phyloP scores from a whole-genome alignment of 1,284 basidiomycete species.

The Schizophyllum amplum region DNA sequence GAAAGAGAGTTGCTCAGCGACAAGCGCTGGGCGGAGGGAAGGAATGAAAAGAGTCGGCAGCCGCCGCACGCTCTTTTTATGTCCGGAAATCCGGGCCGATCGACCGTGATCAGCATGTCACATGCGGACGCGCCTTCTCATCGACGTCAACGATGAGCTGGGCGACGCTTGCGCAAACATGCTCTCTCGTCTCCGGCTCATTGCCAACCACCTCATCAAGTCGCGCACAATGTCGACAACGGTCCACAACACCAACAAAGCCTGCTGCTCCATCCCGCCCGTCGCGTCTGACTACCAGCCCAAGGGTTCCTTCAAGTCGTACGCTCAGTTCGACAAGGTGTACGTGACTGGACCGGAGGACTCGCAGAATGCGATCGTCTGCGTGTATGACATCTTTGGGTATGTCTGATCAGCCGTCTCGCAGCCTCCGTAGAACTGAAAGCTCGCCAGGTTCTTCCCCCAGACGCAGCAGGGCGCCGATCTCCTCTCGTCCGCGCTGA shows the following conservation, averaged over 20 bases:
- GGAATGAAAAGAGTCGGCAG: not conserved
- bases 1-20: constrained; percentile 29
- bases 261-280: constrained; percentile 54
- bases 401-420: constrained; percentile 16
- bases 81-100: not conserved
- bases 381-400: constrained; percentile 62
- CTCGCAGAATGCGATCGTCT: constrained; percentile 43
- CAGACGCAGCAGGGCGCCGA: constrained; percentile 59
- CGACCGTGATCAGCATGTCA: not conserved
- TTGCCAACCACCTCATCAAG: constrained; percentile 31
- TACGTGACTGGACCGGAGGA: constrained; percentile 44
- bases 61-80: not conserved
- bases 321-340: constrained; percentile 31
- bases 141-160: not conserved
- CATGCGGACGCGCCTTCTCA: not conserved
- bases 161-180: too few species aligned
- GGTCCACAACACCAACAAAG: constrained; percentile 46
- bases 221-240: constrained; percentile 27
- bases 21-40: not conserved
- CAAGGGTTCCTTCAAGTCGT: constrained; percentile 37
- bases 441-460: constrained; percentile 35
- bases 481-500: constrained; percentile 43
- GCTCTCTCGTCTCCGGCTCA: constrained; percentile 26
- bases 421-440: not conserved
- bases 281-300: constrained; percentile 44